Percentiles rank a stretch among this genome's conserved stretches.
phyloP scores from a whole-genome alignment of 306 rosid species.

The Quercus cerris region DNA sequence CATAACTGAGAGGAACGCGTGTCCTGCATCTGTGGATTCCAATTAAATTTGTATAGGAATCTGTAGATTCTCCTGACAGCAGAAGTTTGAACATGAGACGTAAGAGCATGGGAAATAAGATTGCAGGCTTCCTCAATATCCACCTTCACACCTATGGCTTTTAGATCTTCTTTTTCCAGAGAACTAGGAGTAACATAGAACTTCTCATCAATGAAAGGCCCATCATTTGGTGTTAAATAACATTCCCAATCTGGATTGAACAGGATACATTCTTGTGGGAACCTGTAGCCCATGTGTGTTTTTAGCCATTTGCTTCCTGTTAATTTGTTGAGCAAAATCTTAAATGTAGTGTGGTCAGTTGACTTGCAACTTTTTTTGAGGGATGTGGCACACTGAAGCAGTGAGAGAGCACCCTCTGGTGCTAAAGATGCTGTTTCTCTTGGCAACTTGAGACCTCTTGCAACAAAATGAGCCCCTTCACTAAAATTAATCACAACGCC shows the following conservation, averaged over 20 bases:
- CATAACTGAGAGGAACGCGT: constrained; percentile 2
- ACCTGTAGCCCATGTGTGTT: no score
- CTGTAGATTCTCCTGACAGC: constrained; percentile 5
- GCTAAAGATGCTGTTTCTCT: background rate
- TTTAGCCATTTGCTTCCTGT: background rate
- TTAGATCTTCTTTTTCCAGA: background rate
- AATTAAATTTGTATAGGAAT: constrained; percentile 7
- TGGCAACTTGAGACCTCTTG: constrained; percentile 3
- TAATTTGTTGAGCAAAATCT: background rate
- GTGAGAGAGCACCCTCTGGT: constrained; percentile 10
- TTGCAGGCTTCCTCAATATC: constrained; percentile 19
- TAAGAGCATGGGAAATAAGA: background rate
- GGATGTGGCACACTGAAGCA: constrained; percentile 12
- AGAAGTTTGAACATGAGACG: background rate
- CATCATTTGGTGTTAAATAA: constrained; percentile 13
- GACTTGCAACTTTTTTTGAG: background rate
- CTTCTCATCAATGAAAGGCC: constrained; percentile 7
- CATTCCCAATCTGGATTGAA: constrained; percentile 21
- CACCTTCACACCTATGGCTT: constrained; percentile 15
- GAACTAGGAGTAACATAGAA: background rate
- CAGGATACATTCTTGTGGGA: constrained; percentile 7
- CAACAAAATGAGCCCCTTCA: constrained; percentile 15
- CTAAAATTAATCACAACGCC: constrained; percentile 21
- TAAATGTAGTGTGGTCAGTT: background rate
- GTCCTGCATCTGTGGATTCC: background rate